Conservation (phyloP, 768 basidiomycete genomes). For the Lactarius trivialis region DNA sequence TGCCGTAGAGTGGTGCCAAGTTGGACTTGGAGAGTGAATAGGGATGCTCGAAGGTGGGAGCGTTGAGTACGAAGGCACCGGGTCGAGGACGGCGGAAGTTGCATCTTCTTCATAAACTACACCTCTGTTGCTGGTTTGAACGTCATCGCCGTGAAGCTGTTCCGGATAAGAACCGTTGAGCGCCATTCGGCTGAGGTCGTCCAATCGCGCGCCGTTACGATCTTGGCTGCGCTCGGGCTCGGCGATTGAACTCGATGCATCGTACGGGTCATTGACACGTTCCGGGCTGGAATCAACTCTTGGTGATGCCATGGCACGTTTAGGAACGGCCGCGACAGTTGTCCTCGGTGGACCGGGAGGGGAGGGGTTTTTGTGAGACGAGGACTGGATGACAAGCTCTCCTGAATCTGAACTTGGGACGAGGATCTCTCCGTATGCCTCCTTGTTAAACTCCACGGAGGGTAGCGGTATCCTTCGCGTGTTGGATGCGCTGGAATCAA, state of each 20-base stretch:
- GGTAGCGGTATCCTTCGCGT: conserved; percentile 11
- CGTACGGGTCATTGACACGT: not conserved
- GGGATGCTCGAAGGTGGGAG: conserved; percentile 16
- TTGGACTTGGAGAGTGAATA: conserved; percentile 7
- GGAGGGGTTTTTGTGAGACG: not conserved
- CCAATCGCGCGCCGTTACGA: not conserved
- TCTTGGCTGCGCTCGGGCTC: not conserved
- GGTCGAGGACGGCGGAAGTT: not conserved
- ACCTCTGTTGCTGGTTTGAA: not conserved
- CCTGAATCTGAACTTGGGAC: conserved; percentile 17
- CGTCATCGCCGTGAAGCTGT: not conserved
- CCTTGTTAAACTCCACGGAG: not conserved
- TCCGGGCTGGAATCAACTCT: not conserved
- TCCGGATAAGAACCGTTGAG: conserved; percentile 4
- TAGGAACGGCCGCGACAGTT: not conserved
- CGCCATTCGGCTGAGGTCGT: conserved; percentile 5
- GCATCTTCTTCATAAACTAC: not conserved
- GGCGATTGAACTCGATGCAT: not conserved
- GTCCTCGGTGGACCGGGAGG: not conserved
- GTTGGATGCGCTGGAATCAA: not conserved
- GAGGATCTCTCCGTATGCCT: conserved; percentile 16
- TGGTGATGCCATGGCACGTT: not conserved
- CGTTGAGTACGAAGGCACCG: not conserved
- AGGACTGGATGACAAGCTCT: not conserved
- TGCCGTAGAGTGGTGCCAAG: not conserved